Percentiles rank a stretch among this genome's conserved stretches.
Evolutionary conservation across 768 basidiomycete genomes (phyloP).

Genomic region (Mycena vulgaris): DNA sequence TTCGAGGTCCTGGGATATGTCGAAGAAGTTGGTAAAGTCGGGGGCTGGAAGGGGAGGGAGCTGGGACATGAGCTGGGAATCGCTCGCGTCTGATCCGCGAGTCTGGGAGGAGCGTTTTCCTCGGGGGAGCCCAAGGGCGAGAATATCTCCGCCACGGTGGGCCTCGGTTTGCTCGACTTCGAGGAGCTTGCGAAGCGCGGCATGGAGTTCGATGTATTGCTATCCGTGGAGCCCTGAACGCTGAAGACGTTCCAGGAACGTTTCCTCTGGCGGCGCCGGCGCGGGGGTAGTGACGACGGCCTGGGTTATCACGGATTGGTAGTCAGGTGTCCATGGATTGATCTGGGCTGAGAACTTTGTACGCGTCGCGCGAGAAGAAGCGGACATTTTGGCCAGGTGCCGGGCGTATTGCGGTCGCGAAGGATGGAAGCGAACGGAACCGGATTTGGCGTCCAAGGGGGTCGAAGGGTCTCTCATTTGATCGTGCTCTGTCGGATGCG

Average conservation of each 20-base stretch:
- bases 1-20: constrained; percentile 68
- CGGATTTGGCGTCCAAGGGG: constrained; percentile 55
- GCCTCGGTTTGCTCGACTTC: constrained; percentile 55
- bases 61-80: constrained; percentile 27
- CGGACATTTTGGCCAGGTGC: constrained; percentile 86
- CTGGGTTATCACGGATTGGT: constrained; percentile 48
- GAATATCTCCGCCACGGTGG: constrained; percentile 67
- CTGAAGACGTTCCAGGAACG: constrained; percentile 52
- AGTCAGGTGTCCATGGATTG: constrained; percentile 63
- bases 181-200: constrained; percentile 51
- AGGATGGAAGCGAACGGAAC: constrained; percentile 82
- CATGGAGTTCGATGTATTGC: constrained; percentile 46
- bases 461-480: constrained; percentile 50
- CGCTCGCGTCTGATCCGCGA: constrained; percentile 38
- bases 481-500: constrained; percentile 33
- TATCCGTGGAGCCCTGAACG: constrained; percentile 44
- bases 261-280: constrained; percentile 37
- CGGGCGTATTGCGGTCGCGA: constrained; percentile 79
- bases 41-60: constrained; percentile 60
- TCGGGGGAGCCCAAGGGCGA: constrained; percentile 53
- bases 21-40: constrained; percentile 68
- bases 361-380: constrained; percentile 81
- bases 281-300: constrained; percentile 45
- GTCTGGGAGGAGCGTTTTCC: constrained; percentile 43
- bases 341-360: constrained; percentile 77